Evolutionary conservation across 2,329 filamentous ascomycete species (phyloP), one percentile per base, ranked within the genome.

Genomic region (Neonectria sp.): DNA sequence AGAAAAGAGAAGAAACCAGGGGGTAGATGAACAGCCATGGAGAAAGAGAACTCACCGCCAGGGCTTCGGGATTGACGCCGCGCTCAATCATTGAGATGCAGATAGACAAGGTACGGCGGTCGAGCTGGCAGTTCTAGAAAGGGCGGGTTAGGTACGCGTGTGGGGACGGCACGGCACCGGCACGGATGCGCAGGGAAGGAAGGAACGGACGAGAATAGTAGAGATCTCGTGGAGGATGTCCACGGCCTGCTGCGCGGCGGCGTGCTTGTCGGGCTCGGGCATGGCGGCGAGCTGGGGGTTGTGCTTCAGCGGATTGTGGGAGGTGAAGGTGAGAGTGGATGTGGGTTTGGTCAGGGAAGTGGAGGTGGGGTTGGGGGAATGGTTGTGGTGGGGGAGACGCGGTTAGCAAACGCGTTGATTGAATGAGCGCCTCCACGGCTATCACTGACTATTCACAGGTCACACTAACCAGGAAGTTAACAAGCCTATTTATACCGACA

Each of bases 81-180:
- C 97, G 97, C 82, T 99, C 96, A 74, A 99, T 97, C 81, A 99
- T 89, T 60, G 95, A 97, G 67, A 98, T 95, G 82, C 96, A 99
- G 70, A 98, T 93, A 3, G 95, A 97, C 21, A 99, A 86, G 24
- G 95, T 95, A 60, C 95, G 92, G 35, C 95, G 91, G 81, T 98
- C 95, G 52, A 99, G 90, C 71, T 97, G 90, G 69, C 95, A 97
- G 83, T 98, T 98, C 95, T 98, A 69, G 55, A 35, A 46, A 51
- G 59, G 11, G 37, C n/a, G 8, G n/a, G 59, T 71, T 33, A 70
- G 67, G 55, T 70, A 48, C 68, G 60, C 45, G 37, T 12, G 60
- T n/a, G 6, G 51, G 21, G 63, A 25, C 6, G 9, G 25, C 4
- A 37, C 35, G 13, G 11, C 35, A 33, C 8, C 21, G 21, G 21